Evolutionary conservation across 2,329 filamentous ascomycete species (phyloP), one percentile per base, ranked within the genome.

Genomic region (Domatiomyces globalis): DNA sequence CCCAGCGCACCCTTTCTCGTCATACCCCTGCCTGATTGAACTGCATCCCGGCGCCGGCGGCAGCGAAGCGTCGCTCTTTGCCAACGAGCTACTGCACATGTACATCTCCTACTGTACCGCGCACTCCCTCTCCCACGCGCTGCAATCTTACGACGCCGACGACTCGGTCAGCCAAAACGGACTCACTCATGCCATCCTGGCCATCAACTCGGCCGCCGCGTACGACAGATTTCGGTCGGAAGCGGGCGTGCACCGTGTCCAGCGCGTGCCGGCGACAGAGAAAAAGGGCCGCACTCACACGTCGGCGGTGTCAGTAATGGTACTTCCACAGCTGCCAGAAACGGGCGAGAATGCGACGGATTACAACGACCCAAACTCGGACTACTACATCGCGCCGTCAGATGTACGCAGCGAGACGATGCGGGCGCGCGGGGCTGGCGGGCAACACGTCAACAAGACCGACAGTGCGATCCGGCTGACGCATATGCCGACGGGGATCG

Each of bases 381-480:
- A 95, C 64, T 95, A 94, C 70, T 95, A 89, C 70, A 76, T 98
- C 54, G 80, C 94, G 63, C 80, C 85, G 5, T 76, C 81, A 54
- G 90, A 98, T 53, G 87, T 98, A 20, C 77, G 77, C 49, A 74
- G 80, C 18, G 92, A 98, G 65, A 87, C 88, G 54, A 95, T 96
- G 89, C 79, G 89, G 15, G 88, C 92, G 0, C 75, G 87, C 45
- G 92, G 92, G 54, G 90, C 92, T 0, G 92, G 92, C 29, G 92
- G 92, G 0, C 92, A 98, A 71, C 92, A 98, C 69, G 92, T 98
- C 65, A 98, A 98, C 71, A 95, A 90, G 67, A 98, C 92, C 0
- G 92, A 98, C 71, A 95, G 87, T 27, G 92, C 92, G 2, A 86
- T 98, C 55, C 83, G 92, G 8, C 75, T 98, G 62, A 96, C 89